These are phyloP conservation scores for Penicillium sp. DNA, from an alignment of 2,329 filamentous ascomycete genomes.

Conservation along the genomic window DNA sequence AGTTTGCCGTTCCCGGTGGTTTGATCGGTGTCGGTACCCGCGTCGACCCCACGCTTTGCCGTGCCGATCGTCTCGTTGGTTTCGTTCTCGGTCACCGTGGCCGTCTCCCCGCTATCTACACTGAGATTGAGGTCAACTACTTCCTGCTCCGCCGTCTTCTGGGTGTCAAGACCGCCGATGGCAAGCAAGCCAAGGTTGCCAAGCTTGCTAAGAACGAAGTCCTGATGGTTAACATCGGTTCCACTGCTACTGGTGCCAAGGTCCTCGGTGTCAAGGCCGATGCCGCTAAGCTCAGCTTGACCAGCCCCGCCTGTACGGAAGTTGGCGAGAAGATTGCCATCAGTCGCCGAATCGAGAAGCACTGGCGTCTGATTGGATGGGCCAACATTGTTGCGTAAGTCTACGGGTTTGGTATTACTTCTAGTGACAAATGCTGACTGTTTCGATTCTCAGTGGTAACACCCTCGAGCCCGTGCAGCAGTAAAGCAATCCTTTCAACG, in stretches of 20 bases:
- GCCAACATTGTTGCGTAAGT: conserved; percentile 61
- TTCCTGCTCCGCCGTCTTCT: conserved; percentile 89
- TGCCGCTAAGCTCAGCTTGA: conserved; percentile 87
- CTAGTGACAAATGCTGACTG: conserved; percentile 2
- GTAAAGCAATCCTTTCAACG: conserved; percentile 23
- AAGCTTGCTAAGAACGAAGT: conserved; percentile 98
- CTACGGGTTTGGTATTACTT: not conserved
- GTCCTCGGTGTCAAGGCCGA: conserved; percentile 95
- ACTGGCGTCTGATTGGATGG: conserved; percentile 94
- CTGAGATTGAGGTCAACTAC: conserved; percentile 98
- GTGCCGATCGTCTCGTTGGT: conserved; percentile 96
- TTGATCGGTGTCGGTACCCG: conserved; percentile 96
- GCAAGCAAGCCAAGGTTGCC: conserved; percentile 98
- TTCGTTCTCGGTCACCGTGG: conserved; percentile 95
- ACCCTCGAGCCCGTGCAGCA: conserved; percentile 40
- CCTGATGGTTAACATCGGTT: conserved; percentile 99
- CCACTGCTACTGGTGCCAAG: conserved; percentile 93
- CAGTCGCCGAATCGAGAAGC: conserved; percentile 94
- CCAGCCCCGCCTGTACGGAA: conserved; percentile 89
- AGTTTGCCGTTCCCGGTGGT: conserved; percentile 94
- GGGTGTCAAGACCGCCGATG: conserved; percentile 93
- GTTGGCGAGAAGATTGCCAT: conserved; percentile 97
- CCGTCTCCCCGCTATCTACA: conserved; percentile 90
- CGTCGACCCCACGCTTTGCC: conserved; percentile 93
- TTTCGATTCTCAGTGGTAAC: conserved; percentile 33